phyloP scores from a whole-genome alignment of 805 yeast genomes.

The Yarrowia deformans region DNA sequence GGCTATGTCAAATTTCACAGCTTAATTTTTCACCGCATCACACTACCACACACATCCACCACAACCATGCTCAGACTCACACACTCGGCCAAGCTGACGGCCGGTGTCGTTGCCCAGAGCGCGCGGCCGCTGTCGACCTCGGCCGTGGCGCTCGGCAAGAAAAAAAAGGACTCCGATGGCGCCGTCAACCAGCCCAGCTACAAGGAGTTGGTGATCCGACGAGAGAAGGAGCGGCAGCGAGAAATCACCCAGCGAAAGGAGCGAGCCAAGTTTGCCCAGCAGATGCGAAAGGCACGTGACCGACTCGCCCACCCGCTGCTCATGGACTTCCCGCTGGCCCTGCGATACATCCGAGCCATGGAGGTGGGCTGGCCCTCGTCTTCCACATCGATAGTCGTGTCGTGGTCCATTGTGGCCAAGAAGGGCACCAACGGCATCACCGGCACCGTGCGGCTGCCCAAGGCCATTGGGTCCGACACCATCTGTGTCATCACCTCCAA shows the following conservation, averaged over 20 bases:
- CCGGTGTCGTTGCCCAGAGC: not conserved
- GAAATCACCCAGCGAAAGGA: slow-evolving; percentile 30
- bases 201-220: slow-evolving; percentile 37
- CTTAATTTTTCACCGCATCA: slow-evolving; percentile 13
- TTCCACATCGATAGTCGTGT: slow-evolving; percentile 73
- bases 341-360: slow-evolving; percentile 82
- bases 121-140: slow-evolving; percentile 38
- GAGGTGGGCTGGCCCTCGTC: slow-evolving; percentile 84
- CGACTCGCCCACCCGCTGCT: slow-evolving; percentile 58
- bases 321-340: slow-evolving; percentile 74
- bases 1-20: slow-evolving; percentile 9
- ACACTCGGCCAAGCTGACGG: slow-evolving; percentile 9
- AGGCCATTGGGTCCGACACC: slow-evolving; percentile 69
- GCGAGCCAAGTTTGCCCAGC: slow-evolving; percentile 11
- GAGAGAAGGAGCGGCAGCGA: slow-evolving; percentile 29
- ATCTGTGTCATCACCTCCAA: slow-evolving; percentile 73
- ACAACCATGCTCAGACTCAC: slow-evolving; percentile 30
- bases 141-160: slow-evolving; percentile 35
- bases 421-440: slow-evolving; percentile 77
- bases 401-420: slow-evolving; percentile 70
- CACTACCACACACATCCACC: not conserved
- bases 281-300: slow-evolving; percentile 34
- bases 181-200: slow-evolving; percentile 37
- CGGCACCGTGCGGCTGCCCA: slow-evolving; percentile 77
- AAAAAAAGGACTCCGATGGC: slow-evolving; percentile 26